phyloP scores from a whole-genome alignment of 2,329 filamentous ascomycete species.

The Aspergillus tamarii region DNA sequence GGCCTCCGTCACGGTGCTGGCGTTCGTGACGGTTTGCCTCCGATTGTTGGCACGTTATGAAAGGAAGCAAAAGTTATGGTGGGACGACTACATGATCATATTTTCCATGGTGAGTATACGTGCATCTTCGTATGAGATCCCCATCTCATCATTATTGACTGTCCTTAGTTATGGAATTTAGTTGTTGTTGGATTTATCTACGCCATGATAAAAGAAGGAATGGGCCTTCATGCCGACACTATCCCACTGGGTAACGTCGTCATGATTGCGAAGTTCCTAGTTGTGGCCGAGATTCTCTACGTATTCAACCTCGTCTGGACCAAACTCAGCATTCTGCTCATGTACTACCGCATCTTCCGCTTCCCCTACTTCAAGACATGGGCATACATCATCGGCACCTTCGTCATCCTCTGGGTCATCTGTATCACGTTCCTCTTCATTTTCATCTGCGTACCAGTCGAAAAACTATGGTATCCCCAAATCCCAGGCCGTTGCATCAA shows the following conservation, averaged over 20 bases:
- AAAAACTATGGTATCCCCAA: conserved; percentile 32
- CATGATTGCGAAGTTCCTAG: conserved; percentile 35
- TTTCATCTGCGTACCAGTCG: conserved; percentile 34
- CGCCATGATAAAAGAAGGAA: conserved; percentile 51
- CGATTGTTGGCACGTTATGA: conserved; percentile 48
- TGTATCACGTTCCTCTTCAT: conserved; percentile 33
- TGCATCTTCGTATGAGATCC: no score
- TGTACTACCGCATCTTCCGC: conserved; percentile 35
- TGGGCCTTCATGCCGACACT: conserved; percentile 52
- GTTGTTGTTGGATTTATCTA: conserved; percentile 53
- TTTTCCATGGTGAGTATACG: conserved; percentile 50
- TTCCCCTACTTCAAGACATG: conserved; percentile 32
- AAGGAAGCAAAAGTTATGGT: conserved; percentile 52
- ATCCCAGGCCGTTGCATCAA: conserved; percentile 32
- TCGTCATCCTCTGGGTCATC: conserved; percentile 31
- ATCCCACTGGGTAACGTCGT: conserved; percentile 41
- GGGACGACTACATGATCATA: conserved; percentile 56
- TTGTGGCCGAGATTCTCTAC: conserved; percentile 46
- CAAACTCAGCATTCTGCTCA: conserved; percentile 30
- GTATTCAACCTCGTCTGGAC: conserved; percentile 37
- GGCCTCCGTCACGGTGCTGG: conserved; percentile 47
- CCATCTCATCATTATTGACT: neutral
- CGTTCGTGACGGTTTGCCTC: conserved; percentile 43
- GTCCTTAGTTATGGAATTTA: conserved; percentile 25
- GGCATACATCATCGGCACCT: conserved; percentile 30